These are phyloP conservation scores for Oryza coarctata DNA, from an alignment of 176 grass and related monocot species.

Conservation along the genomic window DNA sequence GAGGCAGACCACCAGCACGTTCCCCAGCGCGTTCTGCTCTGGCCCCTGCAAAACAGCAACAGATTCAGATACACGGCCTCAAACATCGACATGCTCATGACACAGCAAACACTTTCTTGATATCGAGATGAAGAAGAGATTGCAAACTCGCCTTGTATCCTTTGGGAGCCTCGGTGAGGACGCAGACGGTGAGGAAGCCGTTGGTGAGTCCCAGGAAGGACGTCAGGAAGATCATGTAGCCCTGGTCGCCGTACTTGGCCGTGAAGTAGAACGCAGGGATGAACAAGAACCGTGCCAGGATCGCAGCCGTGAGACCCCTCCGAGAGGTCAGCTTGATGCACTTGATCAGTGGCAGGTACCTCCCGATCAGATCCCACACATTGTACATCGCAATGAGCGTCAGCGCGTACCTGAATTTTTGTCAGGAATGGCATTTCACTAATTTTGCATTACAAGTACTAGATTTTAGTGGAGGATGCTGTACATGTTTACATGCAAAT, in stretches of 20 bases:
- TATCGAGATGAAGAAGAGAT: background rate
- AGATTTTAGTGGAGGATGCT: background rate
- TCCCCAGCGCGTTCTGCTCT: slow-evolving; percentile 79
- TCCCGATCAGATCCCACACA: slow-evolving; percentile 60
- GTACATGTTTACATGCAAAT: background rate
- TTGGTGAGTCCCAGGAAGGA: slow-evolving; percentile 70
- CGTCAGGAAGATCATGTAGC: slow-evolving; percentile 76
- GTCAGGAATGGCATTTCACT: slow-evolving; percentile 19
- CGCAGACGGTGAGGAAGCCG: slow-evolving; percentile 72
- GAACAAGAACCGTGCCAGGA: slow-evolving; percentile 59
- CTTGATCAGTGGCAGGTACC: slow-evolving; percentile 63
- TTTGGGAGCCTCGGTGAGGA: slow-evolving; percentile 63
- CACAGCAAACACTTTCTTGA: background rate
- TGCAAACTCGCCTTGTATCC: slow-evolving; percentile 57
- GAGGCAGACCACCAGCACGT: slow-evolving; percentile 69
- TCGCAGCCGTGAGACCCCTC: slow-evolving; percentile 32
- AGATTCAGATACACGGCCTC: background rate
- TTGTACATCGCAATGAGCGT: slow-evolving; percentile 72
- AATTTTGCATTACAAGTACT: too few species aligned
- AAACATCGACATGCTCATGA: background rate
- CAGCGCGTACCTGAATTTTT: slow-evolving; percentile 61
- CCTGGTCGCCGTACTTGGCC: slow-evolving; percentile 70
- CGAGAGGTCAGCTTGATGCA: slow-evolving; percentile 52
- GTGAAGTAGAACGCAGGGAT: slow-evolving; percentile 87
- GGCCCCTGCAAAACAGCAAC: slow-evolving; percentile 45